Conservation (phyloP, 129 eudicot species). For the Smallanthus sonchifolius region DNA sequence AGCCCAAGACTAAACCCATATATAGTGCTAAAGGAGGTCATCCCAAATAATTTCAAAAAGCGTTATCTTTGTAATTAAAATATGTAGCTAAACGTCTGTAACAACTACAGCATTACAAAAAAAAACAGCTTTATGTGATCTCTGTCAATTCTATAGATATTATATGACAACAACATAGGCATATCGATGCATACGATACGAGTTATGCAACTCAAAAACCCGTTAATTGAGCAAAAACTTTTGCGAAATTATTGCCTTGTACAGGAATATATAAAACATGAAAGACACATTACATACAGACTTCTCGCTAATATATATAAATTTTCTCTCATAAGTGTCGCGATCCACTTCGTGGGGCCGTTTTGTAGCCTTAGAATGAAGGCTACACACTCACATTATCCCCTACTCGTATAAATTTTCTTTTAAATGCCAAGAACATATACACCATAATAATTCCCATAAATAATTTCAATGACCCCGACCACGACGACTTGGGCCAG, state of each 20-base stretch:
- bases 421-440: constrained; percentile 12
- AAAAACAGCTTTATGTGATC: not conserved
- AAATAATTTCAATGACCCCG: constrained; percentile 28
- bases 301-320: not conserved
- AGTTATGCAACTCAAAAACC: not conserved
- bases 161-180: constrained; percentile 2
- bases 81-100: not conserved
- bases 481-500: constrained; percentile 51
- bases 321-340: not conserved
- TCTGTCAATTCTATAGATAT: not conserved
- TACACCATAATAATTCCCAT: not conserved
- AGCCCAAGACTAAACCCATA: not conserved
- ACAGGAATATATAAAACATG: not conserved
- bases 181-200: not conserved
- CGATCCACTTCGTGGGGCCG: not conserved
- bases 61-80: no score
- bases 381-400: not conserved
- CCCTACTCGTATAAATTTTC: not conserved
- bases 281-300: not conserved
- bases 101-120: not conserved
- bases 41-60: not conserved
- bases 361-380: not conserved
- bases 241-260: not conserved
- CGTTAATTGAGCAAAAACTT: not conserved
- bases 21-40: not conserved